Conservation (phyloP, 2,329 filamentous ascomycete species). For the Cytospora mali region DNA sequence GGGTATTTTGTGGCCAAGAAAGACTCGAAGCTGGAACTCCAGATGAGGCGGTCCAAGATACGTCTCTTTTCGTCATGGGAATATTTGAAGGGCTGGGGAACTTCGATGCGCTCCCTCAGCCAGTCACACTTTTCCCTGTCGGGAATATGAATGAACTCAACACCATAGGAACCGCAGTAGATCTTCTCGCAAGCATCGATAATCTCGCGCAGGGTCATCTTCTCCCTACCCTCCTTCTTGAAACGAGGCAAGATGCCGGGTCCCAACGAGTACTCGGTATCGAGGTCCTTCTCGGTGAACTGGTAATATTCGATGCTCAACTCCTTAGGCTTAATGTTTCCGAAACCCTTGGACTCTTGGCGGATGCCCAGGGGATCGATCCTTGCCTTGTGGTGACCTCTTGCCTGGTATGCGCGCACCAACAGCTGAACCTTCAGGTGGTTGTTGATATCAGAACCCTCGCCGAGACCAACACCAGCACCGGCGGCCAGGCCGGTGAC, state of each 20-base stretch:
- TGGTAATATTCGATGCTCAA: constrained; percentile 91
- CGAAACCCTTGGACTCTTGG: constrained; percentile 79
- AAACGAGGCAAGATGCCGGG: constrained; percentile 95
- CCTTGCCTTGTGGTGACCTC: constrained; percentile 96
- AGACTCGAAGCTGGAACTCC: constrained; percentile 95
- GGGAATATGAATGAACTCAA: constrained; percentile 99
- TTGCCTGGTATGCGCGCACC: constrained; percentile 95
- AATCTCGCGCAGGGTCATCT: constrained; percentile 97
- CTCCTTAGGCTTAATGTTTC: constrained; percentile 88
- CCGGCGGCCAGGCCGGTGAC: constrained; percentile 74
- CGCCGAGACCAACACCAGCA: constrained; percentile 63
- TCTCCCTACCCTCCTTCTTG: constrained; percentile 82
- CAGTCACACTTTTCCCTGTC: constrained; percentile 98
- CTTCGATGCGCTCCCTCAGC: constrained; percentile 92
- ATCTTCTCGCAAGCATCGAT: constrained; percentile 90
- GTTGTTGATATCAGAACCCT: constrained; percentile 85
- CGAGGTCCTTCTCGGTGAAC: constrained; percentile 91
- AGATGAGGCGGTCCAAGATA: constrained; percentile 95
- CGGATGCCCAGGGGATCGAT: constrained; percentile 96
- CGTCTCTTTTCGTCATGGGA: constrained; percentile 97
- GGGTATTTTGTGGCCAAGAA: constrained; percentile 98
- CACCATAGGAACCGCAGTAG: constrained; percentile 96
- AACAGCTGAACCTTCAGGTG: constrained; percentile 98
- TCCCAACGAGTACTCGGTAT: constrained; percentile 87
- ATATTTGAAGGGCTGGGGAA: constrained; percentile 94